Percentiles rank a stretch among this genome's conserved stretches.
phyloP scores from a whole-genome alignment of 306 rosid species.

The Luffa acutangula region DNA sequence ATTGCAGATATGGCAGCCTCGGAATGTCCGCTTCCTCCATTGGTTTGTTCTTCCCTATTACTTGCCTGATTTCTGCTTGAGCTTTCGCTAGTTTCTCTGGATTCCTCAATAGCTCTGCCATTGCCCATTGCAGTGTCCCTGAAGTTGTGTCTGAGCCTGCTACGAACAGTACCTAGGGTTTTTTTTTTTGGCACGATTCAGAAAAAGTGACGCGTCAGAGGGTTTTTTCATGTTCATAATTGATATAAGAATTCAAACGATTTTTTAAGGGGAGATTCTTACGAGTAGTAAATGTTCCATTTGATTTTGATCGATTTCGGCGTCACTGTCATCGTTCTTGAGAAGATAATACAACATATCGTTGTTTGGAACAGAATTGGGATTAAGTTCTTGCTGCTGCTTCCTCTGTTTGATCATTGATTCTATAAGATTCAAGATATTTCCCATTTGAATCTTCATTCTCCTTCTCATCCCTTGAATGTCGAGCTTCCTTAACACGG shows the following conservation, averaged over 20 bases:
- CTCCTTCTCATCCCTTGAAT: constrained; percentile 1
- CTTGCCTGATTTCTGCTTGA: not conserved
- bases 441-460: not conserved
- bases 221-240: not conserved
- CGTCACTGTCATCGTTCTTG: not conserved
- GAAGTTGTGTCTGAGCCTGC: constrained; percentile 1
- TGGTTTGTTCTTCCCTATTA: not conserved
- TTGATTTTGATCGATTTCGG: not conserved
- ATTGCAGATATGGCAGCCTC: not conserved
- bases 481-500: not conserved
- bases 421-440: not conserved
- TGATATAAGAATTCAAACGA: not conserved
- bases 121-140: not conserved
- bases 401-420: constrained; percentile 1
- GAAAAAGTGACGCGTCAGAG: not conserved
- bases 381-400: not conserved
- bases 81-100: not conserved
- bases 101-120: not conserved
- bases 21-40: not conserved
- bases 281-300: not conserved
- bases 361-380: not conserved
- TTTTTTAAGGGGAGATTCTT: not conserved
- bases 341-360: constrained; percentile 9
- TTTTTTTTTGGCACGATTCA: not conserved
- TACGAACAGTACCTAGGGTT: not conserved